Conservation (phyloP, 176 grass and related monocot genomes). For the Tuctoria greenei region DNA sequence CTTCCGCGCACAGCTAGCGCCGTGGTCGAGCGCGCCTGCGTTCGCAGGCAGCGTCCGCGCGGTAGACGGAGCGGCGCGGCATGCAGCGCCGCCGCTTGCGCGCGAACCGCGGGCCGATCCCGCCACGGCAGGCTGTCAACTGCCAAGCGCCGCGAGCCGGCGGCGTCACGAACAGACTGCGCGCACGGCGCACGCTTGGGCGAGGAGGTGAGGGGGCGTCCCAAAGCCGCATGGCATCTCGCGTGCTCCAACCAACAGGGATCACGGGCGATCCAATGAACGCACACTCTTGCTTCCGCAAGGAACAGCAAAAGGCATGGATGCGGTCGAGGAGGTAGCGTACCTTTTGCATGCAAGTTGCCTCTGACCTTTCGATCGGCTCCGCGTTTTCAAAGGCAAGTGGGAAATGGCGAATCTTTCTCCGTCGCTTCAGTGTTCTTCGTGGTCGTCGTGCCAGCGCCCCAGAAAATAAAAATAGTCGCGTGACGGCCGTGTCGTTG, state of each 20-base stretch:
- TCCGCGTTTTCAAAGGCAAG: neutral
- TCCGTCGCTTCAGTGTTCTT: neutral
- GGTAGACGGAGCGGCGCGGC: neutral
- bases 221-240: conserved; percentile 30
- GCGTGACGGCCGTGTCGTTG: neutral
- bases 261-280: neutral
- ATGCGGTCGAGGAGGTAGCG: neutral
- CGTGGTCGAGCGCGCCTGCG: neutral
- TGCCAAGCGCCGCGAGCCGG: neutral
- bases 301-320: conserved; percentile 13
- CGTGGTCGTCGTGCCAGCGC: neutral
- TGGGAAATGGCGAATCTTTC: neutral
- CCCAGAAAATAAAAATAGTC: neutral
- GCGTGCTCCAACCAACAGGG: conserved; percentile 7
- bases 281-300: neutral
- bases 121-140: no score
- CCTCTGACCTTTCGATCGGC: neutral
- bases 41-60: neutral
- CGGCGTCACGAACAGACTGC: conserved; percentile 9
- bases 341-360: neutral
- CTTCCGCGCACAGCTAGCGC: no score
- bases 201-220: neutral
- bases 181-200: no score
- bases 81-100: neutral
- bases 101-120: neutral